A percentile compares a stretch with the other conserved stretches of the same genome.
Evolutionary conservation across 140 eudicot genomes (phyloP).

Genomic region (Stevia rebaudiana): DNA sequence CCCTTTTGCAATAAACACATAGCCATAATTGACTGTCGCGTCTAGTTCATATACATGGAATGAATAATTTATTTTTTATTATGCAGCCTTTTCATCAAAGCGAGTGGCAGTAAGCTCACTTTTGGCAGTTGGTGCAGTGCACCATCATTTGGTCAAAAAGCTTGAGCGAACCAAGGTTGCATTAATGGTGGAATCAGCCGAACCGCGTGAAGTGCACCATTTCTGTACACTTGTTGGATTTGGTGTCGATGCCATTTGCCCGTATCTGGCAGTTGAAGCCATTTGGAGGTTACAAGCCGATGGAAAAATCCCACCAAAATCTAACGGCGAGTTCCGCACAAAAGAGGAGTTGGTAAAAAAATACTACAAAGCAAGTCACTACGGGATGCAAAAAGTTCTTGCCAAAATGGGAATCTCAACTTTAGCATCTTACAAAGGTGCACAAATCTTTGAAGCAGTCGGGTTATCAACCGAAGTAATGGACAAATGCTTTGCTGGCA

Average conservation of each 20-base stretch:
- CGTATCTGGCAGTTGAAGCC: constrained; percentile 91
- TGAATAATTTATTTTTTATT: background rate
- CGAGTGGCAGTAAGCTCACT: constrained; percentile 91
- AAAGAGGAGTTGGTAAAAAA: constrained; percentile 76
- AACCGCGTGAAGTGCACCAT: constrained; percentile 99
- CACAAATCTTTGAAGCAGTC: constrained; percentile 97
- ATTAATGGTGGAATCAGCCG: constrained; percentile 87
- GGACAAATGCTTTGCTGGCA: constrained; percentile 83
- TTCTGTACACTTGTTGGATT: constrained; percentile 94
- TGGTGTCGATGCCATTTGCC: constrained; percentile 97
- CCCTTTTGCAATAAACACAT: background rate
- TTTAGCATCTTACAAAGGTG: constrained; percentile 94
- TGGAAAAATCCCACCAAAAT: constrained; percentile 93
- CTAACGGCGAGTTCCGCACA: constrained; percentile 78
- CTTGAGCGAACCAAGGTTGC: constrained; percentile 91
- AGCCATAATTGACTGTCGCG: background rate
- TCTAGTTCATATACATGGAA: background rate
- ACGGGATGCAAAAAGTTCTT: constrained; percentile 97
- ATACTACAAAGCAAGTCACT: constrained; percentile 81
- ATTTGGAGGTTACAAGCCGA: constrained; percentile 94
- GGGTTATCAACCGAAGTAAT: constrained; percentile 96
- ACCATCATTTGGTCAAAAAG: constrained; percentile 84
- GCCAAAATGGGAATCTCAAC: constrained; percentile 99
- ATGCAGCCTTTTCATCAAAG: constrained; percentile 75
- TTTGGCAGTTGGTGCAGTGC: constrained; percentile 96